Base-by-base conservation (phyloP, 805 yeast genomes). In the Schwanniomyces pseudopolymorphus region DNA sequence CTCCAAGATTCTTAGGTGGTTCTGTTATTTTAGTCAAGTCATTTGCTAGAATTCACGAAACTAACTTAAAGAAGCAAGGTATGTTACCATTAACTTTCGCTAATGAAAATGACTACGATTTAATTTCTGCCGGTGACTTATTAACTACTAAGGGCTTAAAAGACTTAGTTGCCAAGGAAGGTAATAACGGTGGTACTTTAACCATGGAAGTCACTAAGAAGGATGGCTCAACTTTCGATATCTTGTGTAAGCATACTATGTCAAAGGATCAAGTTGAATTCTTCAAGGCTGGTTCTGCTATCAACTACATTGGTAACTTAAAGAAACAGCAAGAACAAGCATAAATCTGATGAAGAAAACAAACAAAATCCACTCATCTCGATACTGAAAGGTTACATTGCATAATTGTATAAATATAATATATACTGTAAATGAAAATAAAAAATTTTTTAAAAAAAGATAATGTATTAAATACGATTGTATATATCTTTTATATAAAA, bases 21-120 rank as follows among this genome's bases (percentile, higher is more conserved):
- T 72, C 84, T 48, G 81, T 90, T 53, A 86, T 92, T 52, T 74
- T 92, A 51, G 96, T 89, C 58, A 92, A 91, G 70, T 91, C 97
- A 8, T 92, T 92, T 72, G 99, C 99, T 28, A 86, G 99, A 78
- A 92, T 92, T 60, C 99, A 92, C 71, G 99, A 92, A 75, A 92
- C 99, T 28, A 92, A 92, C 71, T 81, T 92, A 73, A 94, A 92
- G 79, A 94, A 94, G 71, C 99, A 94, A 77, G 99, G 99, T 68
- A 83, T 92, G 87, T 78, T 92, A 62, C 99, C 99, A 28, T 74
- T 94, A 63, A 88, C 96, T 21, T 94, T 94, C 69, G 96, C 89
- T 33, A 71, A 92, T 63, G 96, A 90, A 64, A 72, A 78, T 28
- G 99, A 94, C 63, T 94, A 92, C 65, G 97, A 94, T 67, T 78